phyloP scores from a whole-genome alignment of 306 rosid species.

The Cucumis melo region DNA sequence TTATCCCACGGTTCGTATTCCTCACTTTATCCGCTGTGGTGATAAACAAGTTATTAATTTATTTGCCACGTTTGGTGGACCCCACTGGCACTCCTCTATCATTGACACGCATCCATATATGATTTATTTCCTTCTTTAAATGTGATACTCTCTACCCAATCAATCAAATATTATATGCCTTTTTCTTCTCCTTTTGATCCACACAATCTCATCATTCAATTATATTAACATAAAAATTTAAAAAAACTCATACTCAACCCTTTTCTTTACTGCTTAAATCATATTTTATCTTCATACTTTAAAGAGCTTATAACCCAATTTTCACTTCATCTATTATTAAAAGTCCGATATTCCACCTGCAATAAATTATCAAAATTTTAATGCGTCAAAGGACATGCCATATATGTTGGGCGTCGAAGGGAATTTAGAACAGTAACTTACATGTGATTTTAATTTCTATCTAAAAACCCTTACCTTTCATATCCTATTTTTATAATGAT shows the following conservation, averaged over 20 bases:
- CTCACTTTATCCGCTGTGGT: neutral
- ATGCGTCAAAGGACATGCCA: too few species aligned
- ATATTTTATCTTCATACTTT: neutral
- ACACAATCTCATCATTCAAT: neutral
- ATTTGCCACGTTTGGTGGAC: neutral
- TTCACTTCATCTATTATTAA: too few species aligned
- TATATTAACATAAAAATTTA: neutral
- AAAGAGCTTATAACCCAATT: too few species aligned
- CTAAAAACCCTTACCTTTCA: too few species aligned
- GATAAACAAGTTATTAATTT: neutral
- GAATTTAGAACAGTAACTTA: too few species aligned
- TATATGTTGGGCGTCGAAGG: too few species aligned
- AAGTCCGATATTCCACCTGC: neutral
- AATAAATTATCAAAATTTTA: too few species aligned
- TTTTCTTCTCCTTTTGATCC: neutral
- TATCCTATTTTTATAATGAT: too few species aligned
- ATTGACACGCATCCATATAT: slow-evolving; percentile 6
- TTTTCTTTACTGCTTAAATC: neutral
- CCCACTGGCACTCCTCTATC: neutral
- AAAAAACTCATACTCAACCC: neutral
- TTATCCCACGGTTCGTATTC: neutral
- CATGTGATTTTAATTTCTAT: too few species aligned
- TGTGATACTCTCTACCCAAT: neutral
- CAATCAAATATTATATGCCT: neutral
- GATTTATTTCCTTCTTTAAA: neutral